Evolutionary conservation across 2,329 filamentous ascomycete genomes (phyloP).

Genomic region (Parafenestella ontariensis): DNA sequence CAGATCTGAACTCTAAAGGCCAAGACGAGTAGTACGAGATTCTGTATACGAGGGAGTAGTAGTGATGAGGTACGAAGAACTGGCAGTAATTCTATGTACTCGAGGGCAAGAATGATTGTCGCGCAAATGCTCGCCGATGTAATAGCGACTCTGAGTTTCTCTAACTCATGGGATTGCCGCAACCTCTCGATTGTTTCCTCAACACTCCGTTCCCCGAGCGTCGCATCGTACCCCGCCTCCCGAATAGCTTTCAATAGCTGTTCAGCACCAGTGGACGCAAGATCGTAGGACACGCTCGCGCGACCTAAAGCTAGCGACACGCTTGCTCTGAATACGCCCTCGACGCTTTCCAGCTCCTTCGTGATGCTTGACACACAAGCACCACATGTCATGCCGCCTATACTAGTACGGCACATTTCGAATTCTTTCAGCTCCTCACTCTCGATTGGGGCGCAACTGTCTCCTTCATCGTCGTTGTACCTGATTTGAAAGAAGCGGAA

Average conservation of each 20-base stretch:
- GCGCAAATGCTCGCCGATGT: slow-evolving; percentile 4
- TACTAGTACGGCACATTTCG: slow-evolving; percentile 5
- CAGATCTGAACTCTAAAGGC: slow-evolving; percentile 2
- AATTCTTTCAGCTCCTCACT: not conserved
- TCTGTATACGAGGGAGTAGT: not conserved
- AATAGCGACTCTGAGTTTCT: not conserved
- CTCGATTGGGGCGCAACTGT: not conserved
- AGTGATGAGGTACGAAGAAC: not conserved
- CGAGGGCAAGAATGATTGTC: not conserved
- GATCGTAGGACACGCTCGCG: slow-evolving; percentile 5
- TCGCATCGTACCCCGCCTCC: not conserved
- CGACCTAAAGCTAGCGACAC: slow-evolving; percentile 7
- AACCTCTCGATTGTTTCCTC: slow-evolving; percentile 1
- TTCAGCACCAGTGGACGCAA: not conserved
- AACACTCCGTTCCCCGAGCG: not conserved
- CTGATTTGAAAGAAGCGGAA: slow-evolving; percentile 14
- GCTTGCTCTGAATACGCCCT: slow-evolving; percentile 7
- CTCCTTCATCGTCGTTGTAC: slow-evolving; percentile 17
- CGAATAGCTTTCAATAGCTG: not conserved
- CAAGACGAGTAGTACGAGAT: not conserved
- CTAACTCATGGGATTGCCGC: slow-evolving; percentile 2
- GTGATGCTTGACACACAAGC: slow-evolving; percentile 11
- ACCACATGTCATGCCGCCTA: slow-evolving; percentile 20
- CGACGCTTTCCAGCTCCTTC: slow-evolving; percentile 2
- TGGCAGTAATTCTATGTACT: not conserved